phyloP scores from a whole-genome alignment of 495 filamentous ascomycete species.

The Penicillium turbatum region DNA sequence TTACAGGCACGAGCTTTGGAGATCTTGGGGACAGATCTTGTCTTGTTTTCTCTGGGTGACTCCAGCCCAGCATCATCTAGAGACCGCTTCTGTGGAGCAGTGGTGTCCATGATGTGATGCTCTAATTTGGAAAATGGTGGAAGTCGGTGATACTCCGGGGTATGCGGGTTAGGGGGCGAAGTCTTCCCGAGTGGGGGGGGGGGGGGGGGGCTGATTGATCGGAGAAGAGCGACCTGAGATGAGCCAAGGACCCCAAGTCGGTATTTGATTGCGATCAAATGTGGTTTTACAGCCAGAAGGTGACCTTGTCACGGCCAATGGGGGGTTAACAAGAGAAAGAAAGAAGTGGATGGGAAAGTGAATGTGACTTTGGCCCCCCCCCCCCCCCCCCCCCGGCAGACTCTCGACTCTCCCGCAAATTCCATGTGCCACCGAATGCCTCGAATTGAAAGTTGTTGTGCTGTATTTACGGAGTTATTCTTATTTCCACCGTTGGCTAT shows the following conservation, averaged over 20 bases:
- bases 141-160: conserved; percentile 35
- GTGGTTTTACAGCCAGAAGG: neutral
- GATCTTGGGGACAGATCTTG: conserved; percentile 32
- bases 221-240: neutral
- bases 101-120: conserved; percentile 30
- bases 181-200: conserved; percentile 14
- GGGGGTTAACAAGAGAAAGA: neutral
- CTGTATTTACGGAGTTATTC: too few species aligned
- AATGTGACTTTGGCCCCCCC: conserved; percentile 2
- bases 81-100: conserved; percentile 39
- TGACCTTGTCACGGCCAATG: neutral
- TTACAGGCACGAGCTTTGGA: conserved; percentile 48
- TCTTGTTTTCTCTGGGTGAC: conserved; percentile 24
- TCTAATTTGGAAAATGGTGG: conserved; percentile 26
- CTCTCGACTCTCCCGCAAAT: conserved; percentile 3
- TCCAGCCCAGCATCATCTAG: conserved; percentile 40
- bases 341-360: neutral
- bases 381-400: too few species aligned
- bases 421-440: neutral
- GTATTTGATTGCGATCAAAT: neutral
- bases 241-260: neutral
- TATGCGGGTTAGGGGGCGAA: conserved; percentile 18
- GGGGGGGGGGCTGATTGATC: conserved; percentile 1
- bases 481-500: too few species aligned
- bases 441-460: neutral